Conservation (phyloP, 306 rosid species). For the Erythrophleum fordii region DNA sequence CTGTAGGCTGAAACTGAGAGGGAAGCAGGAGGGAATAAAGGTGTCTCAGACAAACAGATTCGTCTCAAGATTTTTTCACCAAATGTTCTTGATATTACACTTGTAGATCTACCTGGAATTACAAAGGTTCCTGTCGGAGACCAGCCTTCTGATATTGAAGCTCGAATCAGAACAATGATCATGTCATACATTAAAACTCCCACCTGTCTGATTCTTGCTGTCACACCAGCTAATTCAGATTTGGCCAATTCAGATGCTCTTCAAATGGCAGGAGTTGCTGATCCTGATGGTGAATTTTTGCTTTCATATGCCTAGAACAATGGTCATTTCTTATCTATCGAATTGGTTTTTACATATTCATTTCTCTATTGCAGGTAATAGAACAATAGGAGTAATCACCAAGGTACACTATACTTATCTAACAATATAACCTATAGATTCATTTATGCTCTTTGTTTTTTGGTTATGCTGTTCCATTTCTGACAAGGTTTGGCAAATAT, state of each 20-base stretch:
- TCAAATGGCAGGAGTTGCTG: slow-evolving; percentile 98
- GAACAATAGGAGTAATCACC: slow-evolving; percentile 95
- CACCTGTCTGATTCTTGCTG: slow-evolving; percentile 93
- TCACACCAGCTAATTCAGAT: slow-evolving; percentile 97
- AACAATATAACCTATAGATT: not conserved
- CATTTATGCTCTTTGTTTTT: not conserved
- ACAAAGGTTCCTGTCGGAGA: slow-evolving; percentile 99
- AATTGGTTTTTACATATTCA: slow-evolving; percentile 21
- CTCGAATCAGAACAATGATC: slow-evolving; percentile 95
- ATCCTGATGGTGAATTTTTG: slow-evolving; percentile 84
- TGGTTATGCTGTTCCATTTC: slow-evolving; percentile 34
- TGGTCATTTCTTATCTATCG: slow-evolving; percentile 11
- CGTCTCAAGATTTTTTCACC: slow-evolving; percentile 97
- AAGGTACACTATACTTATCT: slow-evolving; percentile 62
- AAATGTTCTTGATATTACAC: slow-evolving; percentile 94
- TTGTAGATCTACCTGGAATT: slow-evolving; percentile 97
- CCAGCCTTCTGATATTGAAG: slow-evolving; percentile 97
- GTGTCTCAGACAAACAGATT: slow-evolving; percentile 98
- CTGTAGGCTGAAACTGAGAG: slow-evolving; percentile 91
- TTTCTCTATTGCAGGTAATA: slow-evolving; percentile 67
- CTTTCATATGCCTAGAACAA: slow-evolving; percentile 33
- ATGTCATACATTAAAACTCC: slow-evolving; percentile 91
- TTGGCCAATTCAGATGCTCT: slow-evolving; percentile 99
- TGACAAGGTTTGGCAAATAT: slow-evolving; percentile 40
- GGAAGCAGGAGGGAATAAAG: slow-evolving; percentile 97